Conservation (phyloP, 208 protist species). For the Leishmania major region DNA sequence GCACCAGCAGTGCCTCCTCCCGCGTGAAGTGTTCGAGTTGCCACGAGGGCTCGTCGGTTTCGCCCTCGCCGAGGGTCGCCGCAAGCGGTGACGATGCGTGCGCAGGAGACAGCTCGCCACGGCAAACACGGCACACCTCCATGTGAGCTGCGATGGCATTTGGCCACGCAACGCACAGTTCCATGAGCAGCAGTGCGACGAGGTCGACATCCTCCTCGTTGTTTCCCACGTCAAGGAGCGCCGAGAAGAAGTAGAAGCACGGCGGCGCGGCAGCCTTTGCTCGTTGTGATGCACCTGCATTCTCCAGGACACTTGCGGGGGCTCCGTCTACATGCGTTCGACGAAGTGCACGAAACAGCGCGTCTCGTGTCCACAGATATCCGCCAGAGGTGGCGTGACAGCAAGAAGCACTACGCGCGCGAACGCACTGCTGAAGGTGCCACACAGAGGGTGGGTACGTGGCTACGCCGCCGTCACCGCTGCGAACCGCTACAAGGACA, state of each 20-base stretch:
- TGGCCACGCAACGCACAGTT: slow-evolving; percentile 23
- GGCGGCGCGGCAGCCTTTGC: not conserved
- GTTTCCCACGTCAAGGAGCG: slow-evolving; percentile 22
- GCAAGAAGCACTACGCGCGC: not conserved
- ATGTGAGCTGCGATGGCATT: slow-evolving; percentile 18
- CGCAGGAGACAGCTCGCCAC: not conserved
- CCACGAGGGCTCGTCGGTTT: not conserved
- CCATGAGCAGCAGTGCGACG: slow-evolving; percentile 16
- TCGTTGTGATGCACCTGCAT: too few species aligned
- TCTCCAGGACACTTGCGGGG: too few species aligned
- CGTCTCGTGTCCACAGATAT: slow-evolving; percentile 19
- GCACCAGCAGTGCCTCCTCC: slow-evolving; percentile 27
- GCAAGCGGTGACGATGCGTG: not conserved
- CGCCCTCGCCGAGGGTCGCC: not conserved
- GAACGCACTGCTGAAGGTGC: slow-evolving; percentile 25
- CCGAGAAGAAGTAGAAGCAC: slow-evolving; percentile 20
- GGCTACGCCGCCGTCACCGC: not conserved
- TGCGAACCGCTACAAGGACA: slow-evolving; percentile 23
- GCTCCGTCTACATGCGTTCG: not conserved
- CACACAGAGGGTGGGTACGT: slow-evolving; percentile 29
- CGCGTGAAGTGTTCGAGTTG: not conserved
- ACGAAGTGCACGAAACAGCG: slow-evolving; percentile 20
- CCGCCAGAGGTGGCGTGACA: slow-evolving; percentile 27
- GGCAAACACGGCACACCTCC: slow-evolving; percentile 22
- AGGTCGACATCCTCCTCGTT: slow-evolving; percentile 28